Percentiles rank a stretch among this genome's conserved stretches.
Conservation (phyloP, 2,329 filamentous ascomycete genomes). For the Penicillium sp. region DNA sequence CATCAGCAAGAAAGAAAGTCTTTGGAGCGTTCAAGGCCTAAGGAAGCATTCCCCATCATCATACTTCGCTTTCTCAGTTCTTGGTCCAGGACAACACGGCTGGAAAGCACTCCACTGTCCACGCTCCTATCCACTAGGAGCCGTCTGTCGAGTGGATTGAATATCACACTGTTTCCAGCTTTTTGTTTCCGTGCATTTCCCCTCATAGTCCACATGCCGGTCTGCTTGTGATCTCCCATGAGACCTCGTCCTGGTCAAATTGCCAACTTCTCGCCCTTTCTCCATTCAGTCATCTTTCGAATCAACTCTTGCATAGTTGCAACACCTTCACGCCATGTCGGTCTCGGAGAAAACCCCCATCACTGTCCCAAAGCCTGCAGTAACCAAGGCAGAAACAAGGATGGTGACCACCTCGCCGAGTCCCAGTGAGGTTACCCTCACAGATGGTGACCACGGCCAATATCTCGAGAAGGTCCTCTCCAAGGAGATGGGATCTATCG, state of each 20-base stretch:
- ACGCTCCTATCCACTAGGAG: not conserved
- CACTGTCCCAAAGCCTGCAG: slow-evolving; percentile 11
- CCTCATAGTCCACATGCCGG: not conserved
- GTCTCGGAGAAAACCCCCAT: slow-evolving; percentile 22
- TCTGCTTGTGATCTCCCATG: not conserved
- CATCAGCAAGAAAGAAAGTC: not conserved
- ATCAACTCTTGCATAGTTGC: slow-evolving; percentile 9
- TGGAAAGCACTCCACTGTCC: slow-evolving; percentile 3
- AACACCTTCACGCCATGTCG: slow-evolving; percentile 19
- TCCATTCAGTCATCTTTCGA: slow-evolving; percentile 22
- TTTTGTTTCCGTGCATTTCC: not conserved
- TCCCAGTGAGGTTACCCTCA: slow-evolving; percentile 24
- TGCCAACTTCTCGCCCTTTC: slow-evolving; percentile 17
- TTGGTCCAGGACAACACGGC: not conserved
- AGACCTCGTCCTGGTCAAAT: slow-evolving; percentile 18
- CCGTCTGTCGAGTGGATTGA: not conserved
- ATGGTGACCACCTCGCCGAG: slow-evolving; percentile 4
- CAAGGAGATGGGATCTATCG: slow-evolving; percentile 12
- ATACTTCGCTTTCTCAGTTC: not conserved
- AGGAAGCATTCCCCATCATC: not conserved
- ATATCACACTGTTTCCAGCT: not conserved
- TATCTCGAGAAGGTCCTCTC: slow-evolving; percentile 10
- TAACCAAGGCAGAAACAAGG: slow-evolving; percentile 1
- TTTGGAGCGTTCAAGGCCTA: not conserved
- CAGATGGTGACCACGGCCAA: slow-evolving; percentile 17